Conservation (phyloP, 1,284 basidiomycete genomes). For the Ceratobasidium sp. region DNA sequence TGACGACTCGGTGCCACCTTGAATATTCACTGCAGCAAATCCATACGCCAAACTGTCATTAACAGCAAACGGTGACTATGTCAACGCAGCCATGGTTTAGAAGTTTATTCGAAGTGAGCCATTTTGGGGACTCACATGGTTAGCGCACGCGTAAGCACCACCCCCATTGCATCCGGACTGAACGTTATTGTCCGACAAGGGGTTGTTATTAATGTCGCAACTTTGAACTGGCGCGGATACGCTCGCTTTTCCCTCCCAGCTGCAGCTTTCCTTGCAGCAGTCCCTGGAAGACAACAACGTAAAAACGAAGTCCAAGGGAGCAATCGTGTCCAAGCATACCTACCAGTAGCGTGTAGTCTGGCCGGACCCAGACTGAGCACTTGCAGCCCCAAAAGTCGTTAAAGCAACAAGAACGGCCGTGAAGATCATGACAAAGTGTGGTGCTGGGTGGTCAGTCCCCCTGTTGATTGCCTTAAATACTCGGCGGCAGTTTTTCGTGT, state of each 20-base stretch:
- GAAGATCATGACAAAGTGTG: neutral
- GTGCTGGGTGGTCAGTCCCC: neutral
- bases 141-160: constrained; percentile 43
- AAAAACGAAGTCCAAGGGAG: neutral
- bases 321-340: neutral
- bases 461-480: neutral
- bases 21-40: constrained; percentile 43
- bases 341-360: constrained; percentile 44
- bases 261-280: constrained; percentile 44
- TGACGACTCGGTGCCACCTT: constrained; percentile 39
- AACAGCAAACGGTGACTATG: constrained; percentile 43
- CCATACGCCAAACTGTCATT: constrained; percentile 43
- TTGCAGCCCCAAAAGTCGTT: neutral
- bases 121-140: constrained; percentile 19
- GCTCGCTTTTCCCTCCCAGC: constrained; percentile 44
- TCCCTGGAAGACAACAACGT: constrained; percentile 28
- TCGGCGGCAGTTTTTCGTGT: neutral
- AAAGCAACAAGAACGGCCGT: constrained; percentile 3
- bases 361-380: constrained; percentile 43
- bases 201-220: constrained; percentile 43
- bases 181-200: constrained; percentile 39
- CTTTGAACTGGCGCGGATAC: constrained; percentile 42
- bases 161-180: constrained; percentile 43
- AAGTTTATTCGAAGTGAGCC: neutral
- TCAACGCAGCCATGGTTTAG: too few species aligned